These are phyloP conservation scores for Pezizomycotina sp. DNA, from an alignment of 2,329 filamentous ascomycete species.

Conservation along the genomic window DNA sequence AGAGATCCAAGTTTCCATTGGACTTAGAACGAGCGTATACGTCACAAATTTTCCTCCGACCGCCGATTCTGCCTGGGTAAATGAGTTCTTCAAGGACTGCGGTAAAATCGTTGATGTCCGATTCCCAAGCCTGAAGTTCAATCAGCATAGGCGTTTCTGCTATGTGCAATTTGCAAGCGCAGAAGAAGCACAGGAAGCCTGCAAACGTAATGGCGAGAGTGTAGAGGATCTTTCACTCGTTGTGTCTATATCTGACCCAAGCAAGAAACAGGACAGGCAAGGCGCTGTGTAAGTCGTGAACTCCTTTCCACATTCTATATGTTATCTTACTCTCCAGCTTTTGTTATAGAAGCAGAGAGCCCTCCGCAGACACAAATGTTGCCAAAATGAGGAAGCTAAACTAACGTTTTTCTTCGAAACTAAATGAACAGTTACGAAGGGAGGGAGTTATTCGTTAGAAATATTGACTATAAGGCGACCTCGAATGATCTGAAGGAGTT, in stretches of 20 bases:
- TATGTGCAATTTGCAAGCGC: conserved; percentile 74
- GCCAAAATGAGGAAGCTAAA: conserved; percentile 2
- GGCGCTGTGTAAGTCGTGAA: conserved; percentile 44
- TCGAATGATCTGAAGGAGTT: conserved; percentile 54
- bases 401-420: too few species aligned
- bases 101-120: conserved; percentile 74
- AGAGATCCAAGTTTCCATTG: conserved; percentile 57
- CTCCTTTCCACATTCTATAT: neutral
- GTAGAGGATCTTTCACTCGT: conserved; percentile 52
- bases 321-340: neutral
- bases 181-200: conserved; percentile 53
- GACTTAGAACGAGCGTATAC: conserved; percentile 65
- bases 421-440: conserved; percentile 54
- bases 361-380: neutral
- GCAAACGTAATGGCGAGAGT: conserved; percentile 51
- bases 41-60: conserved; percentile 76
- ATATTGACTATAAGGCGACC: conserved; percentile 44
- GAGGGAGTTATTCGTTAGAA: conserved; percentile 64
- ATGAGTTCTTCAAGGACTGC: conserved; percentile 51
- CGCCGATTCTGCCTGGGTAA: conserved; percentile 54
- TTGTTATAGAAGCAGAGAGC: conserved; percentile 3
- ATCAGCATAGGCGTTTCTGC: conserved; percentile 80
- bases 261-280: conserved; percentile 57
- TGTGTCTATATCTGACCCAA: conserved; percentile 72
- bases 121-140: conserved; percentile 80